A percentile compares a stretch with the other conserved stretches of the same genome.
Conservation (phyloP, 192 early-diverging fungal species). For the Umbelopsis vinacea region DNA sequence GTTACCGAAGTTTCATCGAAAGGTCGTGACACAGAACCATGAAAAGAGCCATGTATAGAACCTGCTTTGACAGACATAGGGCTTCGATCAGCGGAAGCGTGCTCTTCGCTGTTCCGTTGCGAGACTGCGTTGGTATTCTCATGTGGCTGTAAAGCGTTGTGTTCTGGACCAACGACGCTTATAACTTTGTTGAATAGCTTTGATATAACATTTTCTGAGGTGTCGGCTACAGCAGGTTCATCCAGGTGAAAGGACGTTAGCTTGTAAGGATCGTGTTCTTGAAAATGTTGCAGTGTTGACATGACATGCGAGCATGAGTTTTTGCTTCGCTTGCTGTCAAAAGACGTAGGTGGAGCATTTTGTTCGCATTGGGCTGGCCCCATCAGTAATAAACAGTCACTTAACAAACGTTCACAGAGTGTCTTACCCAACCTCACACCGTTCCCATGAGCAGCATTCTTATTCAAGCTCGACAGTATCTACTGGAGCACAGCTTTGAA, state of each 20-base stretch:
- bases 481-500: neutral
- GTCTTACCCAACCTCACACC: neutral
- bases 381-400: neutral
- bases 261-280: constrained; percentile 1
- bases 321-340: constrained; percentile 13
- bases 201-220: constrained; percentile 7
- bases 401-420: neutral
- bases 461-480: neutral
- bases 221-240: neutral
- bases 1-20: neutral
- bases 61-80: neutral
- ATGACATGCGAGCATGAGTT: constrained; percentile 19
- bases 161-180: constrained; percentile 8
- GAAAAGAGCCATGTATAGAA: neutral
- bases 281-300: neutral
- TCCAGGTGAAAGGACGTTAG: constrained; percentile 9
- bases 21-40: neutral
- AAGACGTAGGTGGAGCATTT: neutral
- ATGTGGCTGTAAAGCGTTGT: neutral
- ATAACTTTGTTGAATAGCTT: constrained; percentile 14
- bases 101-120: neutral
- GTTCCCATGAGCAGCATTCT: neutral
- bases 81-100: neutral
- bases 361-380: no score
- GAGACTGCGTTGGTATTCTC: neutral